Evolutionary conservation across 1,284 basidiomycete genomes (phyloP).

Genomic region (Apiotrichum veenhuisii): DNA sequence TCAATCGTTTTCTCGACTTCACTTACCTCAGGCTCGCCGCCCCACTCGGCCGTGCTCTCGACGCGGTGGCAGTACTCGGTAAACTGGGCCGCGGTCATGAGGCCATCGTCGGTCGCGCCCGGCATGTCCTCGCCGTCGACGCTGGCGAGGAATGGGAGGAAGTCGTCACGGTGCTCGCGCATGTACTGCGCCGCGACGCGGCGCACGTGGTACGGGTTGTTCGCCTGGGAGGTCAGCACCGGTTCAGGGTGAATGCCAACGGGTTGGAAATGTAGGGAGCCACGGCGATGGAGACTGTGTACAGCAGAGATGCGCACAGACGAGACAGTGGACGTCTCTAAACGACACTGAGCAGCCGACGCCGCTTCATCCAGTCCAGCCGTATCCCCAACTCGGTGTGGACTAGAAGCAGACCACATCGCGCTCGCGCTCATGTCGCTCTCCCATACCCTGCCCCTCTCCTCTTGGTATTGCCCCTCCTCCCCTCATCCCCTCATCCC

Average conservation of each 20-base stretch:
- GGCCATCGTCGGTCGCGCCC: slow-evolving; percentile 63
- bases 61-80: slow-evolving; percentile 74
- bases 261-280: not conserved
- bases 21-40: slow-evolving; percentile 84
- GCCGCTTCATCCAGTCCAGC: too few species aligned
- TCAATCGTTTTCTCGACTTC: not conserved
- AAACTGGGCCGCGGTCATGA: slow-evolving; percentile 71
- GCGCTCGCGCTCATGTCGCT: too few species aligned
- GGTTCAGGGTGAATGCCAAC: not conserved
- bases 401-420: too few species aligned
- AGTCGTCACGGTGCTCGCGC: slow-evolving; percentile 77
- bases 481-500: too few species aligned
- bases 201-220: slow-evolving; percentile 54
- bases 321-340: too few species aligned
- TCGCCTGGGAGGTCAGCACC: slow-evolving; percentile 18
- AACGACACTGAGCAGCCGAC: too few species aligned
- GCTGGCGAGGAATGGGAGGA: slow-evolving; percentile 87
- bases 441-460: too few species aligned
- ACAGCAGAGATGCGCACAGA: too few species aligned
- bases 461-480: too few species aligned
- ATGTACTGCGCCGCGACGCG: slow-evolving; percentile 77
- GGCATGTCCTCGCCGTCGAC: slow-evolving; percentile 68
- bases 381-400: too few species aligned
- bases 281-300: too few species aligned
- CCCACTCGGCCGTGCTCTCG: slow-evolving; percentile 84